Evolutionary conservation across 2,329 filamentous ascomycete genomes (phyloP), one percentile per base, ranked within the genome.

Genomic region (Blastomyces gilchristii): DNA sequence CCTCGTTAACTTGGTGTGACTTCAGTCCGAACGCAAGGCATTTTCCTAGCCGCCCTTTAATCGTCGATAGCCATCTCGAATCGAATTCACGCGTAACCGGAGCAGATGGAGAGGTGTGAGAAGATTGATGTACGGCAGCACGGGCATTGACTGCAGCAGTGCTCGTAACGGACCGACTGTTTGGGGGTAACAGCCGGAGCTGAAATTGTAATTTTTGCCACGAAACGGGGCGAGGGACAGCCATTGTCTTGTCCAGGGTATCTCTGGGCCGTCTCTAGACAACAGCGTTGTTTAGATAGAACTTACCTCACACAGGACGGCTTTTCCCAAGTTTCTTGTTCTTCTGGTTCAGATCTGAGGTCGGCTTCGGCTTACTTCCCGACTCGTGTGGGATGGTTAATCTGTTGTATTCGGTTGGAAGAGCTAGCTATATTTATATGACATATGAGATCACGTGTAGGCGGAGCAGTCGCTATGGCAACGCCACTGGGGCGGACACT

Each of bases 1-100:
- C 87, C 59, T 83, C 80, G 7, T 75, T 68, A 3, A 84, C 77
- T 71, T 91, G 88, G 39, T 73, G 69, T 1, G 76, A 74, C n/a
- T 77, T 77, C 68, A 90, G 80, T 2, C 90, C 90, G 71, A 91
- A 93, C 65, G 82, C 83, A 67, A 93, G 84, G 72, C 90, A 92
- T 75, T 85, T 86, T 1, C 89, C 89, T 37, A 93, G 77, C 22
- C 89, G 82, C 16, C 78, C 70, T 71, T 86, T 87, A 52, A 87
- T 82, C 64, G 87, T 83, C 4, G 85, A 83, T 45, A 91, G 83
- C 89, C 89, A 94, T 71, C 85, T 80, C 22, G 86, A 79, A 72
- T 80, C 69, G 69, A 80, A 65, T 52, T 67, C 64, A 60, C 58
- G 68, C 63, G 54, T 60, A 12, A 54, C 50, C 62, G 60, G 63